These are phyloP conservation scores for Scheffersomyces illinoinensis DNA, from an alignment of 1,139 yeast species.

Conservation along the genomic window DNA sequence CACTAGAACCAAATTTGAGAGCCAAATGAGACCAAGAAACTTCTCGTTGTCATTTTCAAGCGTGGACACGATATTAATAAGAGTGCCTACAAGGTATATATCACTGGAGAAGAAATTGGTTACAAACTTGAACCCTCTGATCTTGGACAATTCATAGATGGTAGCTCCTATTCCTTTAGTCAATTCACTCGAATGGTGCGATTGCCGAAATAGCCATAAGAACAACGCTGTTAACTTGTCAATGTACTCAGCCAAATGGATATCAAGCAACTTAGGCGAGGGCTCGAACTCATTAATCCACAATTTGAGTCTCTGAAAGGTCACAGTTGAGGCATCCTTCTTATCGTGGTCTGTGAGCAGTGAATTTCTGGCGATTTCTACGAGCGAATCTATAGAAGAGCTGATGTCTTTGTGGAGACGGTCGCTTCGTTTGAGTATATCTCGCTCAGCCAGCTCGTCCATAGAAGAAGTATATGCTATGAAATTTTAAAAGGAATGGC, in stretches of 20 bases:
- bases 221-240: constrained; percentile 28
- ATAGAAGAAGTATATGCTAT: constrained; percentile 6
- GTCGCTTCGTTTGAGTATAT: constrained; percentile 18
- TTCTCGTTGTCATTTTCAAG: constrained; percentile 51
- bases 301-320: constrained; percentile 7
- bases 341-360: constrained; percentile 5
- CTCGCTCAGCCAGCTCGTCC: constrained; percentile 21
- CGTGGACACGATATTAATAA: constrained; percentile 25
- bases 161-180: constrained; percentile 21
- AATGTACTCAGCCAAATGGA: constrained; percentile 34
- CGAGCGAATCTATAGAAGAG: background rate
- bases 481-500: no score
- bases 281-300: constrained; percentile 51
- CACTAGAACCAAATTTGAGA: constrained; percentile 62
- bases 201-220: constrained; percentile 9
- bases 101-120: constrained; percentile 62
- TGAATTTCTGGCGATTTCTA: background rate
- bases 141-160: constrained; percentile 61
- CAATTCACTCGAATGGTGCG: background rate
- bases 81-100: constrained; percentile 45
- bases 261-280: constrained; percentile 54
- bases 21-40: constrained; percentile 70
- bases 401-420: constrained; percentile 17
- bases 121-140: constrained; percentile 65
- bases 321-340: constrained; percentile 8